Evolutionary conservation across 2,329 filamentous ascomycete genomes (phyloP).

Genomic region (Trichoderma hamatum): DNA sequence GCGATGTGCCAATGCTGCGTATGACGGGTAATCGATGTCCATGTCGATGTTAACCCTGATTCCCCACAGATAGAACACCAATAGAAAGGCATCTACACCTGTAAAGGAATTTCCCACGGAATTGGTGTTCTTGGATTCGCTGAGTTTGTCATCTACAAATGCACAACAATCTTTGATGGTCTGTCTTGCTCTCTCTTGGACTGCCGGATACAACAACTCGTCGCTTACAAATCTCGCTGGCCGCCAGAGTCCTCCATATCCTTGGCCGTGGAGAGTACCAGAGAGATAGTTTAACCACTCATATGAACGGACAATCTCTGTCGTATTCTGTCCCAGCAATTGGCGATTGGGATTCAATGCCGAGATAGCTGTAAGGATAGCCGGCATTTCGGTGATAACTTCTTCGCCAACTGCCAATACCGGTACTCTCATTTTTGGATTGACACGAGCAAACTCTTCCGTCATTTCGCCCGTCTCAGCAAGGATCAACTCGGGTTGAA

Average conservation of each 20-base stretch:
- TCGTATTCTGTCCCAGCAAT: not conserved
- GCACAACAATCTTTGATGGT: conserved; percentile 1
- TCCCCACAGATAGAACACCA: not conserved
- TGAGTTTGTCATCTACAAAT: not conserved
- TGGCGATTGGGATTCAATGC: not conserved
- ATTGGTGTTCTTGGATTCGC: not conserved
- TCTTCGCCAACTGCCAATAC: conserved; percentile 3
- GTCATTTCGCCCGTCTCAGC: not conserved
- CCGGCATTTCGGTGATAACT: conserved; percentile 18
- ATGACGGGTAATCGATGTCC: not conserved
- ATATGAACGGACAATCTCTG: not conserved
- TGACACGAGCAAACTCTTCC: conserved; percentile 1
- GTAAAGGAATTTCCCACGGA: not conserved
- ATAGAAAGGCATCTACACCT: conserved; percentile 11
- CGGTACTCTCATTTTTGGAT: conserved; percentile 14
- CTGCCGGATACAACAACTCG: not conserved
- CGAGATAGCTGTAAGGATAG: conserved; percentile 10
- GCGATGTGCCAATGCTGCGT: not conserved
- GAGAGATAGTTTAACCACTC: conserved; percentile 21
- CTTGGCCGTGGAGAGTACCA: not conserved
- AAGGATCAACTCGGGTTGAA: conserved; percentile 3
- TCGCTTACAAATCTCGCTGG: not conserved
- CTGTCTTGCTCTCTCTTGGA: not conserved
- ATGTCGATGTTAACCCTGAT: conserved; percentile 6
- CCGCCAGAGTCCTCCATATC: not conserved